Conservation (phyloP, 768 basidiomycete species). For the Flagelloscypha sp. region DNA sequence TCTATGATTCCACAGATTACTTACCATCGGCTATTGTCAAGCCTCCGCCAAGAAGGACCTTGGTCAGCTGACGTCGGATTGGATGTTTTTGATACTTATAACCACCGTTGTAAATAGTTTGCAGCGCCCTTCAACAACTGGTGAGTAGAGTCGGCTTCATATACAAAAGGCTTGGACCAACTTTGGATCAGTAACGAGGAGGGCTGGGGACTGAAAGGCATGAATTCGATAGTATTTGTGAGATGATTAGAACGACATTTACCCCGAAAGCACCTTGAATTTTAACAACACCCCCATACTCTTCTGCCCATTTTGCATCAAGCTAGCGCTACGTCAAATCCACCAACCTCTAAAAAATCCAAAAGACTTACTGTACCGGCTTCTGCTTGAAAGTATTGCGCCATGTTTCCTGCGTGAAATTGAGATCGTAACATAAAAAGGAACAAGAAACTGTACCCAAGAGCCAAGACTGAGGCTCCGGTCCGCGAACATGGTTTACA, state of each 20-base stretch:
- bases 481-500: constrained; percentile 39
- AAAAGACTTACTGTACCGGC: constrained; percentile 23
- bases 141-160: constrained; percentile 5
- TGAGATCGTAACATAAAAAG: background rate
- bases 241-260: constrained; percentile 13
- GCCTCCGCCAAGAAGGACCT: constrained; percentile 43
- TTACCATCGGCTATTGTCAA: constrained; percentile 48
- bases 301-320: constrained; percentile 44
- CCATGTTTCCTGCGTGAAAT: constrained; percentile 33
- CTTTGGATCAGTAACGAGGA: constrained; percentile 49
- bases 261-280: constrained; percentile 46
- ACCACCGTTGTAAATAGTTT: constrained; percentile 21
- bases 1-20: too few relatives aligned
- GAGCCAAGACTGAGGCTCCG: constrained; percentile 38
- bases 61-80: constrained; percentile 40
- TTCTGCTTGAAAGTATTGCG: constrained; percentile 42
- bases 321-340: constrained; percentile 16
- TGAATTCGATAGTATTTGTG: background rate
- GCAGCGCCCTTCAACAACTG: too few relatives aligned
- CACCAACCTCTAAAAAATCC: too few relatives aligned
- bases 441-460: constrained; percentile 26
- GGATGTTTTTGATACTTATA: constrained; percentile 47
- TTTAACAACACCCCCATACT: constrained; percentile 43
- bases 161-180: constrained; percentile 47
- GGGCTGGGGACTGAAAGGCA: constrained; percentile 6